Evolutionary conservation across 495 filamentous ascomycete genomes (phyloP).

Genomic region (Trichocladium uniseriatum): DNA sequence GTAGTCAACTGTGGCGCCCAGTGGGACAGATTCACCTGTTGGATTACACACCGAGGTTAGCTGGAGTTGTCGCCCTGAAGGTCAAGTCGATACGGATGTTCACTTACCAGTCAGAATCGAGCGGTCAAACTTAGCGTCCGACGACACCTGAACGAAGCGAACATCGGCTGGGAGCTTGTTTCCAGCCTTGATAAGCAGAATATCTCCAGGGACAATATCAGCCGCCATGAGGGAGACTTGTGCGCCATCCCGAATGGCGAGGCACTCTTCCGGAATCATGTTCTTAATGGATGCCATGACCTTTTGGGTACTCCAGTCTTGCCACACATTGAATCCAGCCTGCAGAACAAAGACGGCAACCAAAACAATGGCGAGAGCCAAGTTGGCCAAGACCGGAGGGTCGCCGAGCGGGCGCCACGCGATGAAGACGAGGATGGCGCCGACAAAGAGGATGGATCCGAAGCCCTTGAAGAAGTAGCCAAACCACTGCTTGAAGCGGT

Average conservation of each 20-base stretch:
- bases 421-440: conserved; percentile 55
- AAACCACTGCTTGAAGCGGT: conserved; percentile 46
- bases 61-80: neutral
- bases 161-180: conserved; percentile 63
- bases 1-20: conserved; percentile 48
- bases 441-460: conserved; percentile 52
- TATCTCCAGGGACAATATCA: conserved; percentile 59
- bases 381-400: conserved; percentile 53
- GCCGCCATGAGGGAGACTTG: conserved; percentile 40
- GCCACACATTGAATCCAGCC: conserved; percentile 58
- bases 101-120: conserved; percentile 55
- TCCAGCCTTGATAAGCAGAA: conserved; percentile 53
- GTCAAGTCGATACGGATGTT: too few relatives aligned
- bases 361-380: conserved; percentile 58
- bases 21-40: conserved; percentile 51
- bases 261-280: conserved; percentile 59
- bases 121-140: conserved; percentile 62
- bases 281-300: conserved; percentile 57
- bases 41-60: neutral
- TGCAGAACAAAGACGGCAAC: conserved; percentile 57
- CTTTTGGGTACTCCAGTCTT: conserved; percentile 53
- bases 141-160: conserved; percentile 52
- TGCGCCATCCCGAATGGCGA: conserved; percentile 50
- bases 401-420: conserved; percentile 61
- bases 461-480: conserved; percentile 67